A percentile compares a stretch with the other conserved stretches of the same genome.
Evolutionary conservation across 2,329 filamentous ascomycete genomes (phyloP).

Genomic region (Eutypella sp.): DNA sequence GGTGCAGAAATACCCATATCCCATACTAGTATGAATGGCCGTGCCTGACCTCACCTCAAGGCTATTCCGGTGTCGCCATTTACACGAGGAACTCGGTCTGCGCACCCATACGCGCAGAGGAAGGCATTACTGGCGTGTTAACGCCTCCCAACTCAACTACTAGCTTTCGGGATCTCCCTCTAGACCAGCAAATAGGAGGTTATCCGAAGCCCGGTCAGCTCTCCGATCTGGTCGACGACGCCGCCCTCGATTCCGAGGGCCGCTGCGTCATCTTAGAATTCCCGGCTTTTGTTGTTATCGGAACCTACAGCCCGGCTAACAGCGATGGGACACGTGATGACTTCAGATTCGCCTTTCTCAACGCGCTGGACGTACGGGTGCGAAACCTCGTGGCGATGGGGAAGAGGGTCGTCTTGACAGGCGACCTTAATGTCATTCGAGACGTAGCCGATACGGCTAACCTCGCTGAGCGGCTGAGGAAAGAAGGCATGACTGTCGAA

Average conservation of each 20-base stretch:
- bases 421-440: conserved; percentile 78
- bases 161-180: conserved; percentile 69
- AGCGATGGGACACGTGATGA: conserved; percentile 78
- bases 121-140: conserved; percentile 83
- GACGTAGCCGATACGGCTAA: conserved; percentile 72
- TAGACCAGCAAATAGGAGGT: conserved; percentile 76
- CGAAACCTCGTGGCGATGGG: conserved; percentile 77
- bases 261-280: conserved; percentile 90
- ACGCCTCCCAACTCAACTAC: conserved; percentile 65
- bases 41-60: conserved; percentile 39
- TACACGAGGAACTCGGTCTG: conserved; percentile 88
- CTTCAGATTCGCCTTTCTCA: conserved; percentile 76
- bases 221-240: conserved; percentile 58
- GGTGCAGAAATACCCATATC: conserved; percentile 43
- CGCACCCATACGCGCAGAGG: conserved; percentile 82
- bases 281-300: conserved; percentile 87
- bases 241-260: conserved; percentile 80
- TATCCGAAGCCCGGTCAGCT: conserved; percentile 73
- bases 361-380: conserved; percentile 74
- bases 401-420: conserved; percentile 79
- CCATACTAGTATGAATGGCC: not conserved
- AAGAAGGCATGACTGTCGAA: conserved; percentile 61
- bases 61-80: conserved; percentile 92
- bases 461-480: conserved; percentile 64
- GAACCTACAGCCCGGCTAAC: conserved; percentile 87